These are phyloP conservation scores for Epichloe uncinata DNA, from an alignment of 2,329 filamentous ascomycete genomes.

Conservation along the genomic window DNA sequence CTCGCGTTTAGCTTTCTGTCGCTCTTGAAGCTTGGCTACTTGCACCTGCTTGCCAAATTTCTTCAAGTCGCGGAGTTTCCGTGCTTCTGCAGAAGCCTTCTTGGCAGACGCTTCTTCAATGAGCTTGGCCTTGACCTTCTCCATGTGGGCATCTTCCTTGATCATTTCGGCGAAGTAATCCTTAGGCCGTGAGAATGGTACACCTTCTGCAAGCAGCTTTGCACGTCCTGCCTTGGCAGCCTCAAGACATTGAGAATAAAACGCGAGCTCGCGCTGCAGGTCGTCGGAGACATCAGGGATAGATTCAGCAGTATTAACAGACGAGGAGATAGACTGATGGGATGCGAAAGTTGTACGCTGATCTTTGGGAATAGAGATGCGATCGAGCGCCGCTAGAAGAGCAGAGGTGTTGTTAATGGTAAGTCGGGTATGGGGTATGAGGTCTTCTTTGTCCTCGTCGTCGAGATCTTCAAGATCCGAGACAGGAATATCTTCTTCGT, in stretches of 20 bases:
- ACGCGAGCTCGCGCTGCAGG: constrained; percentile 78
- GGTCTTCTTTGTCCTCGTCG: constrained; percentile 72
- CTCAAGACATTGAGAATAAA: constrained; percentile 80
- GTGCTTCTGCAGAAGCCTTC: constrained; percentile 83
- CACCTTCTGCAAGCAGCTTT: constrained; percentile 67
- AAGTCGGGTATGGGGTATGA: constrained; percentile 80
- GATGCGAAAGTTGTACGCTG: constrained; percentile 64
- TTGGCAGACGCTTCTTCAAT: constrained; percentile 84
- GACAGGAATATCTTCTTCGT: constrained; percentile 78
- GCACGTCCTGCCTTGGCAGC: constrained; percentile 61
- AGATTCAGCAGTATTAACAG: constrained; percentile 46
- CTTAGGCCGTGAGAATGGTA: constrained; percentile 74
- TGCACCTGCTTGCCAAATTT: constrained; percentile 99
- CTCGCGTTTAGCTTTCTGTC: constrained; percentile 81
- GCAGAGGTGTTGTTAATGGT: constrained; percentile 96
- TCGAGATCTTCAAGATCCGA: constrained; percentile 71
- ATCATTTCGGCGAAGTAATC: constrained; percentile 99
- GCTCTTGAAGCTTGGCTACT: constrained; percentile 88
- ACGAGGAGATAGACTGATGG: constrained; percentile 64
- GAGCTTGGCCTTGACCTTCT: constrained; percentile 85
- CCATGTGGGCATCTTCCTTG: constrained; percentile 97
- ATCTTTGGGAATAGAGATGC: constrained; percentile 55
- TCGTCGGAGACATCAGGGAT: constrained; percentile 85
- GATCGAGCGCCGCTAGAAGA: constrained; percentile 65
- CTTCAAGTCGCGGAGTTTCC: constrained; percentile 87